Base-by-base conservation (phyloP, 441 rosid species). In the Rhodomyrtus psidioides region DNA sequence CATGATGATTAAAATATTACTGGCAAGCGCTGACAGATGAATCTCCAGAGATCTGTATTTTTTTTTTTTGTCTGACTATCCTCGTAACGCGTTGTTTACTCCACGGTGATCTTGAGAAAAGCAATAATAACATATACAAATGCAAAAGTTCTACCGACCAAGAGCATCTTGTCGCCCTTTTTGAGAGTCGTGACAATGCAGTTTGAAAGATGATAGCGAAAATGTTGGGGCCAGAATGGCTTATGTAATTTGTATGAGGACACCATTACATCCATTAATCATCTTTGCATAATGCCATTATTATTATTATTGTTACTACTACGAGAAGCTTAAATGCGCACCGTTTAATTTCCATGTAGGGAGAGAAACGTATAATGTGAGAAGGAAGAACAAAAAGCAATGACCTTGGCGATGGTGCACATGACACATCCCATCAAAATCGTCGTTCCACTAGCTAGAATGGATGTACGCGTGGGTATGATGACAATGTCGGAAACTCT, bases 21-120 rank as follows among this genome's bases (percentile, higher is more conserved):
- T 19, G 1, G 1, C 19, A 34, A 65, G 76, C 0, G 0, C 4
- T 0, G 6, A 1, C 26, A 30, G 5, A 65, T 34, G 26, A 65
- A 5, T 65, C 26, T 65, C 7, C 5, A 9, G 6, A 62, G 13
- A 62, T 28, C 12, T 28, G 2, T 0, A 1, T 2, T 1, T 34
- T 21, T 70, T 19, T 2, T 34, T 21, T 34, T 70, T 19, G 4
- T 5, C 5, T 10, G 1, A 39, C 49, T 2, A 39, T 10, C 9
- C 15, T 70, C 2, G 1, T 70, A 10, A 21, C 24, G 2, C 10
- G 16, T 34, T 19, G n/a, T 19, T 34, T 70, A 9, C n/a, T 70
- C 49, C 24, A 34, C 7, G 4, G 13, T 17, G 9, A 17, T 19
- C 7, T 65, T 21, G 23, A 65, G 14, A 34, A 17, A 6, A 9